phyloP scores from a whole-genome alignment of 164 flowering plant species.

The Magnolia officinalis region DNA sequence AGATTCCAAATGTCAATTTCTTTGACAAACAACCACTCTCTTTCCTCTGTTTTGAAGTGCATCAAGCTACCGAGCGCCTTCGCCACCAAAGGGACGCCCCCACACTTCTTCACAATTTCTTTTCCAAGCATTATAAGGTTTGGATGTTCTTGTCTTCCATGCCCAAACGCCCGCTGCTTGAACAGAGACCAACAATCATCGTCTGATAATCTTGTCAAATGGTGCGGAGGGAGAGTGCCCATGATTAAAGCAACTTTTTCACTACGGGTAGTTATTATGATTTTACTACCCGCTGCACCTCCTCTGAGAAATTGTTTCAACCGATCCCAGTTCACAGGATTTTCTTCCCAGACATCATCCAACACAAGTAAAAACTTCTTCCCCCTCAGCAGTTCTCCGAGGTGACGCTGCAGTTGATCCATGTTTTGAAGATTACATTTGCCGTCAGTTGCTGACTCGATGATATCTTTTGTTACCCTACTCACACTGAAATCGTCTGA shows the following conservation, averaged over 20 bases:
- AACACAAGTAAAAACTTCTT: constrained; percentile 16
- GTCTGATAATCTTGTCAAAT: constrained; percentile 9
- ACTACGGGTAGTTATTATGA: constrained; percentile 17
- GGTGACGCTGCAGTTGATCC: not conserved
- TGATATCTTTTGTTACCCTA: constrained; percentile 2
- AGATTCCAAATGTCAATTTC: constrained; percentile 13
- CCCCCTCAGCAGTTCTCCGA: not conserved
- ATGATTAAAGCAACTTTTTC: constrained; percentile 9
- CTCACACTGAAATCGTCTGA: constrained; percentile 3
- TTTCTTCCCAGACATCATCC: constrained; percentile 21
- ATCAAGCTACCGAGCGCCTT: constrained; percentile 17
- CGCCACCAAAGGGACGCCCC: constrained; percentile 18
- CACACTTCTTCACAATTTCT: constrained; percentile 16
- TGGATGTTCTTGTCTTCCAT: not conserved
- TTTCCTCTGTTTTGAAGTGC: constrained; percentile 6
- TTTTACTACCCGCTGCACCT: constrained; percentile 10
- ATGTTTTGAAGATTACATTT: not conserved
- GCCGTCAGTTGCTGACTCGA: not conserved
- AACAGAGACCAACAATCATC: constrained; percentile 19
- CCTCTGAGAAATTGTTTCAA: not conserved
- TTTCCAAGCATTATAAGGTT: constrained; percentile 2
- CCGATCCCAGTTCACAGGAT: not conserved
- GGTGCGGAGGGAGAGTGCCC: not conserved
- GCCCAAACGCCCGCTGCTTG: constrained; percentile 3
- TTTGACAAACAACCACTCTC: constrained; percentile 12